Base-by-base conservation (phyloP, 176 grass and related monocot species). In the Pontederia paniculata region DNA sequence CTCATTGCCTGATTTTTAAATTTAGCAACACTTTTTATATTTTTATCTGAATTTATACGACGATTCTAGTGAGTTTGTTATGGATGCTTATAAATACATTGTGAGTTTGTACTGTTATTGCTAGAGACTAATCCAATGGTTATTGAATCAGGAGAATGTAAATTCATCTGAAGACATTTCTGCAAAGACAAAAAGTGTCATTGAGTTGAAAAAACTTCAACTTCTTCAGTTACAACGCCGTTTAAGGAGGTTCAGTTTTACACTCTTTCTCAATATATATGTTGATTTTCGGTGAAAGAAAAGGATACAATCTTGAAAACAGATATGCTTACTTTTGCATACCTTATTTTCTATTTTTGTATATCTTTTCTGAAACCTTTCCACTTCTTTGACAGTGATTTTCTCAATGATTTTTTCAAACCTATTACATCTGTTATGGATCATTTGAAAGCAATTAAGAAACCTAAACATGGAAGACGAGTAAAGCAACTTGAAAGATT, bases 151-250 rank as follows among this genome's bases (percentile, higher is more conserved):
- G 93, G 87, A 80, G 75, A 98, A 72, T 49, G 87, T 91, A 23
- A 84, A 76, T 76, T 98, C 93, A 55, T 91, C 93, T 45, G 93
- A 82, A 75, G 77, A 98, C 78, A 74, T 98, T 72, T 80, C 83
- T 64, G 83, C 73, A 1, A 98, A 98, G 75, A 98, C 87, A 71
- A 98, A 88, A 76, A 84, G 80, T 70, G 86, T 98, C 45, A 98
- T 98, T 60, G 87, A 98, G 69, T 75, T 91, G 78, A 98, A 98
- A 77, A 98, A 98, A 28, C 86, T 98, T 74, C 83, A 98, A 71
- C 93, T 98, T 91, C 93, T 98, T n/a, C 66, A 51, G 22, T 80
- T 98, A 70, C 93, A 98, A 66, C 80, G 87, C 55, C 75, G 77
- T 69, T 78, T 91, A 23, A 83, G 93, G 70, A 81, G 86, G 93